Evolutionary conservation across 2,329 filamentous ascomycete species (phyloP), one percentile per base, ranked within the genome.

Genomic region (Trichoderma koningiopsis): DNA sequence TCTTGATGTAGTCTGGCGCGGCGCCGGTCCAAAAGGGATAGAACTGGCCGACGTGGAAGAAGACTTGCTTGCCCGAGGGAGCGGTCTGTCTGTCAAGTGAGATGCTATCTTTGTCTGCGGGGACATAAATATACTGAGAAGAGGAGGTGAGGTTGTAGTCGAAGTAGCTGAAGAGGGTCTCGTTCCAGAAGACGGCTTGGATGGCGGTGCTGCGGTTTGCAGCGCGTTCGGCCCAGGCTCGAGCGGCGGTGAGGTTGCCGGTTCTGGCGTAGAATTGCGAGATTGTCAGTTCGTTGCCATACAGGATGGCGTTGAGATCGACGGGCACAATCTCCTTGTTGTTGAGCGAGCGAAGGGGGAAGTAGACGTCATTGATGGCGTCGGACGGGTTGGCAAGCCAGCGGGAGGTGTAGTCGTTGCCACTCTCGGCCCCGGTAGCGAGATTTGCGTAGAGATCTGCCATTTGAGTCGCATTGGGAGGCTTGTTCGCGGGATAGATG

Each of bases 11-110:
- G 0, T 77, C 74, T 0, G 88, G 88, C 0, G 89, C 89, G 1
- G 89, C 88, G 24, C 89, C 89, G 1, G 87, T 86, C 89, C 89
- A 91, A 82, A 91, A 91, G 2, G 89, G 89, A 75, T 88, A 91
- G 77, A 89, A 87, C 75, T 91, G 89, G 0, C 85, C 85, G 10
- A 86, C 77, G 69, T 85, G 79, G 75, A 91, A 90, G 70, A 85
- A 74, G 27, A 90, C 80, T 75, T 91, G 87, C 49, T 85, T 77
- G 52, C 85, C 88, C 1, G 81, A 73, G 4, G 88, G 87, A 0
- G 87, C 86, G 13, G 77, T 79, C 10, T 71, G 70, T n/a, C 69
- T 75, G 13, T 79, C 79, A 5, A 73, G 71, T 3, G 70, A 37
- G 5, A 71, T 68, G 2, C 77, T 74, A 71, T 86, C 83, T 4